Base-by-base conservation (phyloP, 2,329 filamentous ascomycete genomes). In the Colletotrichum cuscutae region DNA sequence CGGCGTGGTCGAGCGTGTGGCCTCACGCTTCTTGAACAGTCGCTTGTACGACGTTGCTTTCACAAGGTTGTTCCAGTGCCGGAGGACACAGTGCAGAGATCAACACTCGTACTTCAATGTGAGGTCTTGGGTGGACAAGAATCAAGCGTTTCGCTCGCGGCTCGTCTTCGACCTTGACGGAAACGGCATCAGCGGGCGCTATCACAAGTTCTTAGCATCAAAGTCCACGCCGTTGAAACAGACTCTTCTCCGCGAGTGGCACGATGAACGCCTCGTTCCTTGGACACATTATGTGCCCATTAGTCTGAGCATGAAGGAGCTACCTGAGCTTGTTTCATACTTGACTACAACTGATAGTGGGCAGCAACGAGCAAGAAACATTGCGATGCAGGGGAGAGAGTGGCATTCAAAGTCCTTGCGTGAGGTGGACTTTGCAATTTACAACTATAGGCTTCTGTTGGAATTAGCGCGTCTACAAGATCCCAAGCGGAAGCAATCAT, bases 381-480 rank as follows among this genome's bases (percentile, higher is more conserved):
- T 93, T 72, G 90, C 89, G 1, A 82, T 87, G 61, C 78, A 81
- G 8, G 90, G 91, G 0, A 82, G 83, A 9, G 82, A 85, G 9
- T 93, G 91, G 91, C 86, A 86, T 59, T 77, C 76, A 0, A 86
- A 82, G 75, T 87, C 86, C 12, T 76, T 93, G 42, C 78, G 90
- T 54, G 88, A 89, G 57, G 85, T 88, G 49, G 90, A 93, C 77
- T 86, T 91, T 76, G 84, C 87, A 32, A 83, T 89, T 2, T 92
- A 91, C 82, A 83, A 89, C 32, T 92, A 92, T 76, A 82, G 91
- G 62, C 77, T 93, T 71, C 74, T 93, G 76, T 77, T 93, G 28
- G 91, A 93, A 82, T 85, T 86, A 62, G 83, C 81, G 22, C 81
- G 85, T 61, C 57, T 86, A 8, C 80, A 83, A 71, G 84, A 87